Base-by-base conservation (phyloP, 2,329 filamentous ascomycete species). In the Hypoxylon sp. region DNA sequence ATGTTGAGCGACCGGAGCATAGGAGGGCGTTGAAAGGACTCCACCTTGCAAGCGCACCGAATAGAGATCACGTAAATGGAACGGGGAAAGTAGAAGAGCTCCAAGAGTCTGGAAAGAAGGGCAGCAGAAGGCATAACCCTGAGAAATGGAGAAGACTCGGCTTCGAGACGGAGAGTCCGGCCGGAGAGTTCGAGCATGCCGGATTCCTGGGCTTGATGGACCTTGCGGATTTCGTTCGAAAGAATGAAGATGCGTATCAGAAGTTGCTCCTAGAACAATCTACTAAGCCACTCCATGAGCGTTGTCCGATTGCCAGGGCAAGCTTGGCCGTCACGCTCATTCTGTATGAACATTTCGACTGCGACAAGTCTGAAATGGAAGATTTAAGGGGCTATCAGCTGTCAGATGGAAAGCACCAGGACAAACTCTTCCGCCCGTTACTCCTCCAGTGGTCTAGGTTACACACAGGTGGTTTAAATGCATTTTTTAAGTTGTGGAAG, bases 201-300 rank as follows among this genome's bases (percentile, higher is more conserved):
- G 96, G 96, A 0, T 98, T 95, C 78, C 81, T 99, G 60, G 96
- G 96, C 30, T 93, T 99, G 89, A 98, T 99, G 95, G 96, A 99
- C 79, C 81, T 99, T 76, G 93, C 94, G 1, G 95, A 98, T 79
- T 99, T 94, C 78, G 94, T 97, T 54, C 89, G 92, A 76, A 97
- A 94, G 78, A 91, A 97, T 77, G 94, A 97, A 79, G 95, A 98
- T 77, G 89, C 90, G 10, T 98, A 97, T 74, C 95, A 97, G 78
- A 98, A 97, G 81, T 85, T 97, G 73, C 82, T 99, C 14, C 84
- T 98, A 37, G 96, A 99, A 80, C 96, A 99, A 80, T 91, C 93
- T 2, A 89, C 91, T 6, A 89, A 90, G 75, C 88, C 92, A 1
- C 75, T 88, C 22, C 84, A 89, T 57, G 89, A 94, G 77, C 89